Conservation (phyloP, 768 basidiomycete species). For the Hygrophoropsis aurantiaca region DNA sequence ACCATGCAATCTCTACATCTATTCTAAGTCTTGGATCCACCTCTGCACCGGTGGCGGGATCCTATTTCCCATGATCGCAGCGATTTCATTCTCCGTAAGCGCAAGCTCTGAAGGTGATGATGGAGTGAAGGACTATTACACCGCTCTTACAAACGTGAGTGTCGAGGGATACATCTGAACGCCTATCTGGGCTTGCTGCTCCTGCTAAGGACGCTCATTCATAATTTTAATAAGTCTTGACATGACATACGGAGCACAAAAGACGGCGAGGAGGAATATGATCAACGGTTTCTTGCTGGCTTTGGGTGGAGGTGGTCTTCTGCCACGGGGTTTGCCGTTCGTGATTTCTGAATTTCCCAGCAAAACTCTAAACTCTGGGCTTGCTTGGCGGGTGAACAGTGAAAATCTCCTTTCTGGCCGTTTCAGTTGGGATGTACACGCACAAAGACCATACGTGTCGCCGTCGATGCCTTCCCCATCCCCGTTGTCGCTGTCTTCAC, state of each 20-base stretch:
- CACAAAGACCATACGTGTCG: too few species aligned
- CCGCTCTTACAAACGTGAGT: constrained; percentile 80
- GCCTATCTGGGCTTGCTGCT: constrained; percentile 20
- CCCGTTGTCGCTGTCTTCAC: too few species aligned
- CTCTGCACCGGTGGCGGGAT: constrained; percentile 64
- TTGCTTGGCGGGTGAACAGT: constrained; percentile 48
- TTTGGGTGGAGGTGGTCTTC: constrained; percentile 44
- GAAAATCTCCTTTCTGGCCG: too few species aligned
- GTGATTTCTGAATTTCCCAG: constrained; percentile 77
- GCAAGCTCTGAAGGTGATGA: constrained; percentile 75
- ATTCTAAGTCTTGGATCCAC: constrained; percentile 70
- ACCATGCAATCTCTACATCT: constrained; percentile 78
- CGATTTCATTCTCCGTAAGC: constrained; percentile 87
- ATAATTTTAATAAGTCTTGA: constrained; percentile 81
- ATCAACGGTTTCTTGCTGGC: constrained; percentile 88
- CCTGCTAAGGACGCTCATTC: constrained; percentile 55
- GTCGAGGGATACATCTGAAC: constrained; percentile 65
- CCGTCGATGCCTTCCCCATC: too few species aligned
- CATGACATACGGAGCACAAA: constrained; percentile 95
- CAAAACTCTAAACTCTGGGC: constrained; percentile 39
- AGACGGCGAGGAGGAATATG: constrained; percentile 89
- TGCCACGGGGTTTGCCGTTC: constrained; percentile 55
- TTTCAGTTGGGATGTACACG: too few species aligned
- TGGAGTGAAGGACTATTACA: constrained; percentile 77
- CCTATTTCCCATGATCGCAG: constrained; percentile 84